These are phyloP conservation scores for Seiridium unicorne DNA, from an alignment of 2,329 filamentous ascomycete species.

Conservation along the genomic window DNA sequence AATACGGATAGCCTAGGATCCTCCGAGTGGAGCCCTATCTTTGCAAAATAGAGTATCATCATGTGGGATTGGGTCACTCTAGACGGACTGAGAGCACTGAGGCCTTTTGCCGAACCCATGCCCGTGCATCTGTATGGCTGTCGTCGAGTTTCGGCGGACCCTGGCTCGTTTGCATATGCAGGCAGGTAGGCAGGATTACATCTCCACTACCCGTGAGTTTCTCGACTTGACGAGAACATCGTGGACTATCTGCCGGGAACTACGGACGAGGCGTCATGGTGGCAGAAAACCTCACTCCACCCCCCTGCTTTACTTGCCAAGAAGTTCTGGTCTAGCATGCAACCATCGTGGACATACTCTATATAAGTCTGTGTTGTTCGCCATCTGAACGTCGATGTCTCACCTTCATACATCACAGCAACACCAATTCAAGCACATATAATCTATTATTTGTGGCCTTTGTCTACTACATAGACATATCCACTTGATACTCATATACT, in stretches of 20 bases:
- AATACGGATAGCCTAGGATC: neutral
- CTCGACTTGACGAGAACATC: conserved; percentile 5
- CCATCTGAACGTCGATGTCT: neutral
- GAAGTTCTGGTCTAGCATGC: neutral
- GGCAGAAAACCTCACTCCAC: neutral
- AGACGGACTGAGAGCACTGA: conserved; percentile 13
- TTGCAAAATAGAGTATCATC: neutral
- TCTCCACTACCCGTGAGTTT: neutral
- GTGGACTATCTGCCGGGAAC: neutral
- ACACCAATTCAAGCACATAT: neutral
- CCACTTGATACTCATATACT: neutral
- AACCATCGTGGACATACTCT: conserved; percentile 1
- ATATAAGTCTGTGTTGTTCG: conserved; percentile 7
- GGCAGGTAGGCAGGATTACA: conserved; percentile 4
- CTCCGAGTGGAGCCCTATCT: neutral
- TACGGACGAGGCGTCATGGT: neutral
- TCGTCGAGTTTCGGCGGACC: conserved; percentile 3
- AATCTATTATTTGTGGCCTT: neutral
- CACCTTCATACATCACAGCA: neutral
- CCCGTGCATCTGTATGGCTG: neutral
- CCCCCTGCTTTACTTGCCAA: neutral
- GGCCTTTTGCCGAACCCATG: conserved; percentile 4
- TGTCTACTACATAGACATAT: neutral
- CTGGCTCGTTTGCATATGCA: conserved; percentile 9
- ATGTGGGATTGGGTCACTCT: conserved; percentile 14